These are phyloP conservation scores for Xylaria sp. DNA, from an alignment of 2,329 filamentous ascomycete genomes.

Conservation along the genomic window DNA sequence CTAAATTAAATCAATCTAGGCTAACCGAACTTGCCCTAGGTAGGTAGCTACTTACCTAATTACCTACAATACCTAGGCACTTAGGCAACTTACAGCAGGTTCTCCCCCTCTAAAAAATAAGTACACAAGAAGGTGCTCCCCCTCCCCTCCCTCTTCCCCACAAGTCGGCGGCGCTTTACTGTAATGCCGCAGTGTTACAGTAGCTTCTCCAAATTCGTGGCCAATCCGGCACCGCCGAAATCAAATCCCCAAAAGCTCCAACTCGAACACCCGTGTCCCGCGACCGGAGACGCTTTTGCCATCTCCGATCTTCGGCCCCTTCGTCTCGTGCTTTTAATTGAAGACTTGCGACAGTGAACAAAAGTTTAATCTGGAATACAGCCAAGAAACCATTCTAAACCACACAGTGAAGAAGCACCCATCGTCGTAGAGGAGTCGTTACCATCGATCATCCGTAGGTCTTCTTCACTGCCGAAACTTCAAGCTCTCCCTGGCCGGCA, in stretches of 20 bases:
- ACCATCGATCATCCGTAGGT: slow-evolving; percentile 1
- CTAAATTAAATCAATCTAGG: too few relatives aligned
- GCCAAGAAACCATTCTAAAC: neutral
- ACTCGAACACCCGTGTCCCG: slow-evolving; percentile 37
- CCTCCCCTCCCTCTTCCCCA: neutral
- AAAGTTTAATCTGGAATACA: neutral
- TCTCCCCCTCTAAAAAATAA: too few relatives aligned
- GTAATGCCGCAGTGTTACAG: neutral
- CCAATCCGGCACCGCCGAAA: slow-evolving; percentile 40
- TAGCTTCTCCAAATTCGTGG: slow-evolving; percentile 31
- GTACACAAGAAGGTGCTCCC: too few relatives aligned
- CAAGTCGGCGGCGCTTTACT: slow-evolving; percentile 17
- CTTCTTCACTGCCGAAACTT: slow-evolving; percentile 4
- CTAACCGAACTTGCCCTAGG: too few relatives aligned
- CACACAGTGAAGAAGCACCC: neutral
- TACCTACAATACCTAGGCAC: neutral
- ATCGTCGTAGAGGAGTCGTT: neutral
- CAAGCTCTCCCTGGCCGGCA: neutral
- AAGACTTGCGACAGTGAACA: slow-evolving; percentile 14
- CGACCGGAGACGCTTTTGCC: slow-evolving; percentile 45
- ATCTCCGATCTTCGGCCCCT: slow-evolving; percentile 47
- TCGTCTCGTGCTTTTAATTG: slow-evolving; percentile 15
- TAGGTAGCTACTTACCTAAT: neutral
- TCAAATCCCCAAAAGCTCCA: slow-evolving; percentile 38
- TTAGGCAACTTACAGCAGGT: neutral